Evolutionary conservation across 192 early-diverging fungal genomes (phyloP).

Genomic region (Rhizoclosmatium sp.): DNA sequence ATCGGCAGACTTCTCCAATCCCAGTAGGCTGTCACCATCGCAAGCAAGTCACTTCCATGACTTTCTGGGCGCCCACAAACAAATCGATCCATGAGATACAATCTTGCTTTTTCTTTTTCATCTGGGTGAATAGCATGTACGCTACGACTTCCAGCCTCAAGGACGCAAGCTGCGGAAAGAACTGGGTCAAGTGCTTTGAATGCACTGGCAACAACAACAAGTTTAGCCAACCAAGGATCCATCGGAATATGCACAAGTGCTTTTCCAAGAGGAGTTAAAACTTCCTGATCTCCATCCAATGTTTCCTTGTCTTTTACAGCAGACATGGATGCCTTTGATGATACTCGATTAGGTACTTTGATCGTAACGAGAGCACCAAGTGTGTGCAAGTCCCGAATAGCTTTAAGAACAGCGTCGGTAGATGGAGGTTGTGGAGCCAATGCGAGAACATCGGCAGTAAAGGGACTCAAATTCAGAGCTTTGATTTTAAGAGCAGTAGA

Average conservation of each 20-base stretch:
- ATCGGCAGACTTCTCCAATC: conserved; percentile 43
- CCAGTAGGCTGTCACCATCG: conserved; percentile 45
- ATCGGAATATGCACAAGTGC: conserved; percentile 67
- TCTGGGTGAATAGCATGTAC: conserved; percentile 59
- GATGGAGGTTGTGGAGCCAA: conserved; percentile 56
- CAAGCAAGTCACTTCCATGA: conserved; percentile 53
- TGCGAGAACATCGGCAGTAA: conserved; percentile 42
- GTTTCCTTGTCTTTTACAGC: neutral
- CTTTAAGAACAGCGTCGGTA: conserved; percentile 36
- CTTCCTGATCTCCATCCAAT: conserved; percentile 45
- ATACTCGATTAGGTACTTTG: neutral
- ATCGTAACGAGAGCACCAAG: conserved; percentile 45
- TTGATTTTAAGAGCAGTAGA: conserved; percentile 72
- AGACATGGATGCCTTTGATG: neutral
- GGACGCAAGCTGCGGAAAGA: conserved; percentile 66
- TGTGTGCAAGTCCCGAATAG: conserved; percentile 42
- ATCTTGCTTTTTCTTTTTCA: conserved; percentile 44
- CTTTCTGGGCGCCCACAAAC: conserved; percentile 14
- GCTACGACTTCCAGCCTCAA: conserved; percentile 58
- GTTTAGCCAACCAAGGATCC: conserved; percentile 75
- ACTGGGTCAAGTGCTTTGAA: conserved; percentile 78
- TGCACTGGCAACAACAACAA: conserved; percentile 74
- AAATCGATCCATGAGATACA: conserved; percentile 44
- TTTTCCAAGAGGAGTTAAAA: conserved; percentile 69
- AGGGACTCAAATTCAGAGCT: conserved; percentile 65